Evolutionary conservation across 2,329 filamentous ascomycete species (phyloP).

Genomic region (Passalora sequoiae): DNA sequence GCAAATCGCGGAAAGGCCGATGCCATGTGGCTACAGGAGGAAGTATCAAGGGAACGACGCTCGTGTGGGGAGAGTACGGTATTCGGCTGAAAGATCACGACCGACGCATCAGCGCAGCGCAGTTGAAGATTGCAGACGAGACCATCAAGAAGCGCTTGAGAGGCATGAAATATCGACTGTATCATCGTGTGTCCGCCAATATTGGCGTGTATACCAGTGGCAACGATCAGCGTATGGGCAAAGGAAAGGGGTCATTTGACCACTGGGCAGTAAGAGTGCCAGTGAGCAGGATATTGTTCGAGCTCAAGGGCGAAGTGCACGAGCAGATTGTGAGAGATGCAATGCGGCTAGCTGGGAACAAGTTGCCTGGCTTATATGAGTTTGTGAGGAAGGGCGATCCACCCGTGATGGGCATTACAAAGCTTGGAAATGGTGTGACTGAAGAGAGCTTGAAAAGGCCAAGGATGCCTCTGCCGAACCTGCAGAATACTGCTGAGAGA

Average conservation of each 20-base stretch:
- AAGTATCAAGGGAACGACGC: slow-evolving; percentile 84
- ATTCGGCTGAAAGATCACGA: slow-evolving; percentile 91
- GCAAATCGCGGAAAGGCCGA: slow-evolving; percentile 84
- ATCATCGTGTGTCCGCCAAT: slow-evolving; percentile 85
- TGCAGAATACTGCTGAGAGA: slow-evolving; percentile 26
- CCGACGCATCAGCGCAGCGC: slow-evolving; percentile 77
- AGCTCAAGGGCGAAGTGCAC: slow-evolving; percentile 85
- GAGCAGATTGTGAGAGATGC: slow-evolving; percentile 92
- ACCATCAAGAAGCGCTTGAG: slow-evolving; percentile 84
- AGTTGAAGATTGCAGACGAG: slow-evolving; percentile 86
- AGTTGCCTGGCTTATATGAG: slow-evolving; percentile 85
- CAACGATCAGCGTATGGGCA: slow-evolving; percentile 98
- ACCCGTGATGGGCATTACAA: slow-evolving; percentile 86
- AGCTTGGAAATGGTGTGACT: slow-evolving; percentile 74
- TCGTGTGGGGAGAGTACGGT: slow-evolving; percentile 94
- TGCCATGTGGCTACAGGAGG: slow-evolving; percentile 86
- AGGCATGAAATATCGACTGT: slow-evolving; percentile 87
- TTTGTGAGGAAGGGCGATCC: slow-evolving; percentile 91
- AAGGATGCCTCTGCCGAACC: slow-evolving; percentile 33
- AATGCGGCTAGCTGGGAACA: slow-evolving; percentile 88
- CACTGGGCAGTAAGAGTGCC: slow-evolving; percentile 89
- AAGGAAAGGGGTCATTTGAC: slow-evolving; percentile 96
- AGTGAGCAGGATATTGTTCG: slow-evolving; percentile 87
- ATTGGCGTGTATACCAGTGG: slow-evolving; percentile 93
- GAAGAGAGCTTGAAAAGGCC: slow-evolving; percentile 78